phyloP scores from a whole-genome alignment of 441 rosid species.

The Pelargonium australe region DNA sequence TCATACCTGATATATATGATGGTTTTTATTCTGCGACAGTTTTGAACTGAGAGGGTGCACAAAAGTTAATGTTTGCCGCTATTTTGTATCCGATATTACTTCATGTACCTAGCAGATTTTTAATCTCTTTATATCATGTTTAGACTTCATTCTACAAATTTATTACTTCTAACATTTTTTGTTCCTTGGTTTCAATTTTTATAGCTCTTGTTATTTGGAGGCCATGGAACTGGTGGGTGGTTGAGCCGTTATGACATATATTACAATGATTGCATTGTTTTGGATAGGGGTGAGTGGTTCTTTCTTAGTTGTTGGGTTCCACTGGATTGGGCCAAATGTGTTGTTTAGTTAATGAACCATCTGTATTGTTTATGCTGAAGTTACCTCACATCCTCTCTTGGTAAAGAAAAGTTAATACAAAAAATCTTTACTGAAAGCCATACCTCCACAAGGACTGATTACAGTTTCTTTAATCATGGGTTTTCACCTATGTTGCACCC shows the following conservation, averaged over 20 bases:
- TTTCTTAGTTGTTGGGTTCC: slow-evolving; percentile 13
- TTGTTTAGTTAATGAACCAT: not conserved
- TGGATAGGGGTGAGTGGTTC: slow-evolving; percentile 67
- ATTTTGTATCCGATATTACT: not conserved
- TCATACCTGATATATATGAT: not conserved
- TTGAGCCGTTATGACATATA: slow-evolving; percentile 95
- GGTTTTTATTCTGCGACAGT: not conserved
- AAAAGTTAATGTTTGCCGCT: not conserved
- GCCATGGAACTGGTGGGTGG: slow-evolving; percentile 99
- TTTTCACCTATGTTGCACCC: not conserved
- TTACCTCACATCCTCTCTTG: too few species aligned
- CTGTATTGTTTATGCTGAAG: not conserved
- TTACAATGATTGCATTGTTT: slow-evolving; percentile 75
- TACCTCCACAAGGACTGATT: too few species aligned
- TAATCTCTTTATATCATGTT: slow-evolving; percentile 10
- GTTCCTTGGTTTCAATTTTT: slow-evolving; percentile 16
- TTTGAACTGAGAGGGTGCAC: not conserved
- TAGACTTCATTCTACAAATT: slow-evolving; percentile 5
- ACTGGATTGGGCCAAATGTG: not conserved
- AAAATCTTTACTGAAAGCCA: too few species aligned
- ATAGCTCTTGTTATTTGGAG: slow-evolving; percentile 95
- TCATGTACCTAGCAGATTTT: not conserved
- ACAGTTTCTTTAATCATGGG: not conserved
- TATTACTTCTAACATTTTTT: not conserved
- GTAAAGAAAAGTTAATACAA: too few species aligned